Percentiles rank a stretch among this genome's conserved stretches.
These are phyloP conservation scores for Erodium moschatum DNA, from an alignment of 441 rosid genomes.

Conservation along the genomic window DNA sequence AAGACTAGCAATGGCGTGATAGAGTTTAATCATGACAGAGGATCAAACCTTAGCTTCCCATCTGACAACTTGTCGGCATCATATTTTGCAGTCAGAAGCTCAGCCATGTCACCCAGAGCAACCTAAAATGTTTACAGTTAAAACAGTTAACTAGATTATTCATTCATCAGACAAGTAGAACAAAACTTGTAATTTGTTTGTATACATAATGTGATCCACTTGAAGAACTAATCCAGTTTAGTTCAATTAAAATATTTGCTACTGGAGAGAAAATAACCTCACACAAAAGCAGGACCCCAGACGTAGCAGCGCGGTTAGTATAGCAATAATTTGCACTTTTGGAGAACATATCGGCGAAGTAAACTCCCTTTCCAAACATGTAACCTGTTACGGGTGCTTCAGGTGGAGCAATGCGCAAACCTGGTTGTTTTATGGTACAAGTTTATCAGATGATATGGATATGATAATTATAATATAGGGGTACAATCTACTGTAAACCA, in stretches of 20 bases:
- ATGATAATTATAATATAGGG: slow-evolving; percentile 1
- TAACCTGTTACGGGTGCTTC: slow-evolving; percentile 86
- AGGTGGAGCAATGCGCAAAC: slow-evolving; percentile 88
- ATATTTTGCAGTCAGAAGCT: slow-evolving; percentile 48
- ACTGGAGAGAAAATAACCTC: slow-evolving; percentile 40
- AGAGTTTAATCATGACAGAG: background rate
- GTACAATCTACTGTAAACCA: too few relatives aligned
- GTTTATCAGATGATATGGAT: slow-evolving; percentile 12
- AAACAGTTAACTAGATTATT: slow-evolving; percentile 7
- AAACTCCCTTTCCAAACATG: slow-evolving; percentile 95
- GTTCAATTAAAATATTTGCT: background rate
- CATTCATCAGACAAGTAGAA: background rate
- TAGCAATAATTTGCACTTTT: slow-evolving; percentile 87
- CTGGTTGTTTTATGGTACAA: slow-evolving; percentile 28
- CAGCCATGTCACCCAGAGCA: slow-evolving; percentile 87
- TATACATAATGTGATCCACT: background rate
- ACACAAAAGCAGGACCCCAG: slow-evolving; percentile 77
- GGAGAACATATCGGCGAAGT: slow-evolving; percentile 96
- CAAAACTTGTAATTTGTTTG: too few relatives aligned
- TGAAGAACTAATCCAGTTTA: background rate
- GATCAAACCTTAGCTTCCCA: slow-evolving; percentile 68
- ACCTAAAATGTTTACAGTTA: slow-evolving; percentile 36
- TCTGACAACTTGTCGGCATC: slow-evolving; percentile 60
- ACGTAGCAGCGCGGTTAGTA: slow-evolving; percentile 33
- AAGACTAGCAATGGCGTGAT: background rate